Percentiles rank a stretch among this genome's conserved stretches.
Conservation (phyloP, 192 early-diverging fungal genomes). For the Helicostylum pulchrum region DNA sequence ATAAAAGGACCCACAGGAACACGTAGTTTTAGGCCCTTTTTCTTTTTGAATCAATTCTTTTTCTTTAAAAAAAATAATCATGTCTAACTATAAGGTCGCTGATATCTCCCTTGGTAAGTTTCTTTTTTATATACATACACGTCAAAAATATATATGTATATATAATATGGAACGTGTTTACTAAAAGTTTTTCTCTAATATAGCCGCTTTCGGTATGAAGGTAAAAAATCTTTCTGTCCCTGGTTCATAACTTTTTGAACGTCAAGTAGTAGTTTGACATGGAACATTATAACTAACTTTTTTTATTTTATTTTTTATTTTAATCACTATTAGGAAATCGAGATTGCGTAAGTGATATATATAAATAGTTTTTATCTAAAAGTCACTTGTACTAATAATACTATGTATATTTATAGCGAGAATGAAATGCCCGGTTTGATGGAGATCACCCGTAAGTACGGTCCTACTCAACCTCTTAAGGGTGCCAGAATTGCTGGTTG, state of each 20-base stretch:
- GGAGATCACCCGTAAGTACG: conserved; percentile 90
- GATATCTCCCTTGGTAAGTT: conserved; percentile 91
- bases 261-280: not conserved
- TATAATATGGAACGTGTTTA: not conserved
- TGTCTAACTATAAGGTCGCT: conserved; percentile 56
- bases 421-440: conserved; percentile 99
- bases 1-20: conserved; percentile 1
- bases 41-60: conserved; percentile 12
- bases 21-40: conserved; percentile 1
- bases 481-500: conserved; percentile 97
- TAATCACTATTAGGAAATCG: conserved; percentile 83
- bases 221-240: conserved; percentile 61
- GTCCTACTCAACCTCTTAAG: conserved; percentile 80
- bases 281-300: not conserved
- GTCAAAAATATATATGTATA: not conserved
- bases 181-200: conserved; percentile 10
- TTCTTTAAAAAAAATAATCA: not conserved
- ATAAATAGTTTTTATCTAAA: not conserved
- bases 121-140: conserved; percentile 25
- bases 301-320: conserved; percentile 56
- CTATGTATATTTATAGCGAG: conserved; percentile 60
- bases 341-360: conserved; percentile 38
- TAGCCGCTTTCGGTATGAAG: conserved; percentile 95
- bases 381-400: not conserved
- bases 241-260: too few relatives aligned